Base-by-base conservation (phyloP, 1,139 yeast species). In the Hyphopichia wangnamkhiaoensis region DNA sequence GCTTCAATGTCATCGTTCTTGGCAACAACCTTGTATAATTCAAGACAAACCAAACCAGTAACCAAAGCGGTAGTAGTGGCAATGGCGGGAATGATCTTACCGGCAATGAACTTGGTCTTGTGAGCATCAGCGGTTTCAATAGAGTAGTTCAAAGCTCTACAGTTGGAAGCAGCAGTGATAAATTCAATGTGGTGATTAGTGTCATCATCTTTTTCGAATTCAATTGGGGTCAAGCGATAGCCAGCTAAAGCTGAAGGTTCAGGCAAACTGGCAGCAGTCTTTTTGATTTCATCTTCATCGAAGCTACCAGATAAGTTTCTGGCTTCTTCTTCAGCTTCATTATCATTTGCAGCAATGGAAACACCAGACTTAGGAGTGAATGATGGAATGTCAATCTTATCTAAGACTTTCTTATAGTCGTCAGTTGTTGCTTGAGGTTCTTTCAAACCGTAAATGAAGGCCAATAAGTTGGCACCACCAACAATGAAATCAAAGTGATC, bases 41-140 rank as follows among this genome's bases (percentile, higher is more conserved):
- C 99, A 52, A 93, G 72, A 57, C 95, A 88, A 30, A 90, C 95
- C 55, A 93, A 74, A 33, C 99, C 99, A 5, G 98, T 89, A 12
- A 93, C 98, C 53, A 91, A 73, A 10, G 97, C 95, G 16, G 99
- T 93, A 4, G 99, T 94, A 2, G 99, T 93, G 28, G 98, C 98
- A 71, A 93, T 93, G 14, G 98, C 98, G 10, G 99, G 99, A 50
- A 93, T 91, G 50, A 93, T 93, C 64, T 94, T 84, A 40, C 98
- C 98, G 13, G 95, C 95, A 59, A 85, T 85, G 48, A 85, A 84
- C 59, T 86, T 86, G 24, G 94, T 86, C 66, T 82, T 84, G 39
- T 78, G 78, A 42, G 79, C 79, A 58, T 84, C 94, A 23, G 85
- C 93, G 46, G 85, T 64, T 53, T 85, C 93, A 54, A 93, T 91